phyloP scores from a whole-genome alignment of 768 basidiomycete genomes.

The Porpolomopsis calyptriformis region DNA sequence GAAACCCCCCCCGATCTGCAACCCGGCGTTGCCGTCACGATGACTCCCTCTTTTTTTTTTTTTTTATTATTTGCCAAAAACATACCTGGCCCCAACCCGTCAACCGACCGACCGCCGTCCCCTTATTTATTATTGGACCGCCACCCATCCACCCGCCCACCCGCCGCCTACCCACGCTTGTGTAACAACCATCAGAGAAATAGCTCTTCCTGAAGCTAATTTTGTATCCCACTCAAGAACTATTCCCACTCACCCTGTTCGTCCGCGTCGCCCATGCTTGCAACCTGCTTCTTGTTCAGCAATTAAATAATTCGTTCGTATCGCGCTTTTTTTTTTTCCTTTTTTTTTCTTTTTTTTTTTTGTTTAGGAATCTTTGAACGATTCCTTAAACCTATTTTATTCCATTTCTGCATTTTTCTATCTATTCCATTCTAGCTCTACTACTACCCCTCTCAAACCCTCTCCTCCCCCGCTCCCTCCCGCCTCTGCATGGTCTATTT shows the following conservation, averaged over 20 bases:
- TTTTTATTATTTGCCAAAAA: too few relatives aligned
- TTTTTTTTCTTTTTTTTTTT: not conserved
- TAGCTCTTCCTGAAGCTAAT: too few relatives aligned
- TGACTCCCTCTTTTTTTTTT: not conserved
- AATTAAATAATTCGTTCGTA: not conserved
- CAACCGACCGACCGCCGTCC: not conserved
- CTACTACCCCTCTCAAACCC: too few relatives aligned
- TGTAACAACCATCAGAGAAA: not conserved
- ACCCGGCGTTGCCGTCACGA: not conserved
- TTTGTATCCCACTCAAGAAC: too few relatives aligned
- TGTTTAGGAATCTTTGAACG: not conserved
- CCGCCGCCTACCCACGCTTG: too few relatives aligned
- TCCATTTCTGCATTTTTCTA: not conserved
- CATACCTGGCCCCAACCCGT: too few relatives aligned
- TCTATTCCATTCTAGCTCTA: too few relatives aligned
- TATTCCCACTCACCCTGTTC: too few relatives aligned
- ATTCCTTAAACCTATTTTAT: not conserved
- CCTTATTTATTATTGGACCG: not conserved
- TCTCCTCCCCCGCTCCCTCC: too few relatives aligned
- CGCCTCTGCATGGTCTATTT: too few relatives aligned
- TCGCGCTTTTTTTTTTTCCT: not conserved
- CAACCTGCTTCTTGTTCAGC: not conserved
- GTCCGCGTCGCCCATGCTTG: not conserved
- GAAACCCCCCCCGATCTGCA: not conserved
- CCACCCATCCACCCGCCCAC: not conserved